phyloP scores from a whole-genome alignment of 495 filamentous ascomycete genomes.

The Niebla homalea region DNA sequence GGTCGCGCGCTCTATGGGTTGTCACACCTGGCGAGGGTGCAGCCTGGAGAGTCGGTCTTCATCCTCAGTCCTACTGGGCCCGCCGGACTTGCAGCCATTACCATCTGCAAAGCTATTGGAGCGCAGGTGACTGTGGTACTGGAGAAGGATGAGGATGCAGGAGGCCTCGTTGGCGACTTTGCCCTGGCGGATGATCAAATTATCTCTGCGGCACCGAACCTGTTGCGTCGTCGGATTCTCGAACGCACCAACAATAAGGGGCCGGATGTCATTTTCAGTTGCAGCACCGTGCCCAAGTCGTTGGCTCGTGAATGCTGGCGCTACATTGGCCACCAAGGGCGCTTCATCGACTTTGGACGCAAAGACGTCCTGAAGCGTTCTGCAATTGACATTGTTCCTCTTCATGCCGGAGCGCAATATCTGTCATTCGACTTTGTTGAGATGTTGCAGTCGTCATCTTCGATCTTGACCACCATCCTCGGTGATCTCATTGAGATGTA shows the following conservation, averaged over 20 bases:
- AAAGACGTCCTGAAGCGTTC: neutral
- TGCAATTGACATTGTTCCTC: neutral
- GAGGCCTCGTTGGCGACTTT: no score
- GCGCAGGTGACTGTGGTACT: no score
- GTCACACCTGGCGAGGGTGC: conserved; percentile 18
- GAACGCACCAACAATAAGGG: no score
- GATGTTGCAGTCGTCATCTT: no score
- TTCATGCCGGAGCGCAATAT: no score
- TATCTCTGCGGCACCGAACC: conserved; percentile 28
- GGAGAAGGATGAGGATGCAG: no score
- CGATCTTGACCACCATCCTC: neutral
- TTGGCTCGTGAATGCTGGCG: conserved; percentile 13
- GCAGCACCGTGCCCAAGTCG: conserved; percentile 10
- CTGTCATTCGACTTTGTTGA: no score
- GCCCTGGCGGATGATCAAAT: conserved; percentile 18
- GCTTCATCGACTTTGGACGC: no score
- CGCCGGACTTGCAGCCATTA: conserved; percentile 12
- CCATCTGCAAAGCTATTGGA: conserved; percentile 4
- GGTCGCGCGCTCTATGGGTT: conserved; percentile 23
- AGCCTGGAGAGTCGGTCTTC: conserved; percentile 24
- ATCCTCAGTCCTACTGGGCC: conserved; percentile 28
- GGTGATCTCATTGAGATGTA: neutral
- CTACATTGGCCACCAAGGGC: neutral
- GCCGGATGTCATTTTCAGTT: no score
- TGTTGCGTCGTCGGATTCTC: no score